Base-by-base conservation (phyloP, 495 filamentous ascomycete genomes). In the Astrothelium macrocarpum region DNA sequence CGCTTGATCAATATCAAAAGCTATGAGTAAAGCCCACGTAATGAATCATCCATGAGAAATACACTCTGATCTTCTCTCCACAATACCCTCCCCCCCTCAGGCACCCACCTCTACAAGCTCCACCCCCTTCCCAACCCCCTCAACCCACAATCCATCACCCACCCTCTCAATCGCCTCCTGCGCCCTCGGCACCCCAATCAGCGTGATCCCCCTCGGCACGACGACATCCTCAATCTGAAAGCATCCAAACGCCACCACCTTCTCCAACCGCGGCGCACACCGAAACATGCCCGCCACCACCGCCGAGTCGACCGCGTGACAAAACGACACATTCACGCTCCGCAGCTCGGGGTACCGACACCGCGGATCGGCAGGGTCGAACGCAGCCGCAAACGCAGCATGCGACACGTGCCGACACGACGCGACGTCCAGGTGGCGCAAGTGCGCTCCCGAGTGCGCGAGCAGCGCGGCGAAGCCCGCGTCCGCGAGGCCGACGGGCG, bases 171-270 rank as follows among this genome's bases (percentile, higher is more conserved):
- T 81, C 16, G 77, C 73, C 65, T 81, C 80, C 66, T 82, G 81
- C 4, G 87, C 87, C 69, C 83, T 88, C 34, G 88, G 85, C 59
- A 89, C 81, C 2, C 91, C 91, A 62, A 96, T 86, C 31, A 95
- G 75, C 16, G 89, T 86, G 66, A 89, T 86, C 26, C 87, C 88
- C 58, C 74, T 78, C 1, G 90, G 90, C 43, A 94, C 86, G 32
- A 77, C 75, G 18, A 90, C 80, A 60, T 90, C 85, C 66, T 74
- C 78, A 34, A 95, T 83, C 25, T 87, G 85, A 77, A 91, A 91
- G 75, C 90, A 93, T 26, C 88, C 90, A 75, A 95, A 96, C 4
- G 90, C 88, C 45, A 88, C 85, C 56, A 95, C 67, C 70, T 84
- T 84, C 71, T 84, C 82, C 36, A 97, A 66, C 2, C 79, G 79